Evolutionary conservation across 2,329 filamentous ascomycete genomes (phyloP).

Genomic region (Sporothrix protearum): DNA sequence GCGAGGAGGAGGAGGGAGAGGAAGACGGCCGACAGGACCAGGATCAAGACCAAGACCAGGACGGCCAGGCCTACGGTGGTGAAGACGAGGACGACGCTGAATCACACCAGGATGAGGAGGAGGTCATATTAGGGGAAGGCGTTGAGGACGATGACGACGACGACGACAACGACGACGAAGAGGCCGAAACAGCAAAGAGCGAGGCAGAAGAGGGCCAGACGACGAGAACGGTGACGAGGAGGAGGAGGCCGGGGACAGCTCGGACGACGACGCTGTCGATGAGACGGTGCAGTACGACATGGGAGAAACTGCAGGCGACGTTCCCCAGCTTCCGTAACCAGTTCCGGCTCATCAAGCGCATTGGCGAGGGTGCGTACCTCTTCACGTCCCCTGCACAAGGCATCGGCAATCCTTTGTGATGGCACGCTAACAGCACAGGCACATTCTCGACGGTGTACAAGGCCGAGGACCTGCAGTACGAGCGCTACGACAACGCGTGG

Average conservation of each 20-base stretch:
- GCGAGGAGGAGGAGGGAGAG: slow-evolving; percentile 33
- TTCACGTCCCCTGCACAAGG: not conserved
- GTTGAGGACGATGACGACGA: slow-evolving; percentile 33
- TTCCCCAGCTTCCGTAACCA: slow-evolving; percentile 80
- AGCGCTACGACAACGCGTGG: slow-evolving; percentile 82
- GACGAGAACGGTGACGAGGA: slow-evolving; percentile 39
- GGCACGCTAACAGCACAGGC: slow-evolving; percentile 50
- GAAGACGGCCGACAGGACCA: slow-evolving; percentile 33
- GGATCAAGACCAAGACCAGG: slow-evolving; percentile 24
- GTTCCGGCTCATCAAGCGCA: slow-evolving; percentile 90
- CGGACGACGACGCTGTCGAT: slow-evolving; percentile 63
- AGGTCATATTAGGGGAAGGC: slow-evolving; percentile 23
- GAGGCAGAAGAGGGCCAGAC: slow-evolving; percentile 36
- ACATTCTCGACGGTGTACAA: slow-evolving; percentile 99
- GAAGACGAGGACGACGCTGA: slow-evolving; percentile 47
- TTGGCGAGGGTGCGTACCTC: slow-evolving; percentile 75
- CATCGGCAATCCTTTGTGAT: not conserved
- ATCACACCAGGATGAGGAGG: slow-evolving; percentile 33
- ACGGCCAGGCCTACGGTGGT: slow-evolving; percentile 26
- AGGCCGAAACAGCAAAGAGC: slow-evolving; percentile 46
- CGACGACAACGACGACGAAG: slow-evolving; percentile 29
- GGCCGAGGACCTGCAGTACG: slow-evolving; percentile 85
- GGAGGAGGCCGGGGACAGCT: slow-evolving; percentile 46
- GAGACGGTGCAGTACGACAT: slow-evolving; percentile 77
- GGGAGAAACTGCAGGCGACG: slow-evolving; percentile 71